phyloP scores from a whole-genome alignment of 2,329 filamentous ascomycete species.

The Diaporthe sp. region DNA sequence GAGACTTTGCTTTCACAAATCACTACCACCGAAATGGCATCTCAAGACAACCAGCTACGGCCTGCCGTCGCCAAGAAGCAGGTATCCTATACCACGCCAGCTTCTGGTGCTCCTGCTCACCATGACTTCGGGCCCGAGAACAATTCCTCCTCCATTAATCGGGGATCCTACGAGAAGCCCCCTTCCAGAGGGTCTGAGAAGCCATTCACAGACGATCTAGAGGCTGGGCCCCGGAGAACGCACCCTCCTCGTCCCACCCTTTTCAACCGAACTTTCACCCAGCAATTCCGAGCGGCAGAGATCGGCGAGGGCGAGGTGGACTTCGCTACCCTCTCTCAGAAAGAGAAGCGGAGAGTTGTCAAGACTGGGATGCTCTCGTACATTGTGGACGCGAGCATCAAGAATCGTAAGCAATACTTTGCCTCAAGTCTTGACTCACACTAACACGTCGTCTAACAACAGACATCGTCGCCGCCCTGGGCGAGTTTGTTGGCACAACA shows the following conservation, averaged over 20 bases:
- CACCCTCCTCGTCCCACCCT: neutral
- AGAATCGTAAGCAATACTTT: slow-evolving; percentile 8
- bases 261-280: slow-evolving; percentile 22
- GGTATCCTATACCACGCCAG: slow-evolving; percentile 2
- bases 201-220: slow-evolving; percentile 16
- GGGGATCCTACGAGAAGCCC: neutral
- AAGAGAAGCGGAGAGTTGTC: slow-evolving; percentile 23
- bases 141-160: neutral
- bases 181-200: neutral
- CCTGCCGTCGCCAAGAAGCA: slow-evolving; percentile 14
- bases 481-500: slow-evolving; percentile 60
- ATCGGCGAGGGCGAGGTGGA: neutral
- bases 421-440: neutral
- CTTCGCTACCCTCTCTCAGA: slow-evolving; percentile 14
- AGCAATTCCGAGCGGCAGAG: slow-evolving; percentile 19
- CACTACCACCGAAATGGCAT: neutral
- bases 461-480: slow-evolving; percentile 38
- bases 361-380: slow-evolving; percentile 15
- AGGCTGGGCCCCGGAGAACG: neutral
- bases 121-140: neutral
- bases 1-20: neutral
- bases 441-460: neutral
- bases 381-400: neutral
- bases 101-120: neutral
- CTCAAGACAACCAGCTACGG: slow-evolving; percentile 12